Evolutionary conservation across 73 alveolate species (phyloP).

Genomic region (Tetrahymena elliotti): DNA sequence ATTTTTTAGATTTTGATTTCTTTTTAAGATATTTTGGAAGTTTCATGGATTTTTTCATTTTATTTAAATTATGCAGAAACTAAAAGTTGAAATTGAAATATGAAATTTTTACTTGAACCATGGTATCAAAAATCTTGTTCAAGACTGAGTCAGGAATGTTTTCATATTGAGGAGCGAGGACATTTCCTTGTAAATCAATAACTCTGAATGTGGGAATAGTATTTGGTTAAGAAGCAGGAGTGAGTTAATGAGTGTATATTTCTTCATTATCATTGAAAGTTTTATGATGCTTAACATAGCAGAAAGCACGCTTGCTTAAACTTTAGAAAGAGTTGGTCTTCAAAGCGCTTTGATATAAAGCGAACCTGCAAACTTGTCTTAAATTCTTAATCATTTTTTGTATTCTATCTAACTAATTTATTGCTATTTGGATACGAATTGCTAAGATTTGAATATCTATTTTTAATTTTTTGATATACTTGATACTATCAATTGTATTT

Average conservation of each 20-base stretch:
- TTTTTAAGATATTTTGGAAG: too few species aligned
- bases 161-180: slow-evolving; percentile 17
- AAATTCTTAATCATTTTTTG: not conserved
- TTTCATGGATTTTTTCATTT: too few species aligned
- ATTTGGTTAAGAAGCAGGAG: not conserved
- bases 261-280: slow-evolving; percentile 16
- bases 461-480: not conserved
- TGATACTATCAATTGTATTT: not conserved
- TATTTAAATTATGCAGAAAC: not conserved
- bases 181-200: slow-evolving; percentile 38
- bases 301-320: not conserved
- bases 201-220: slow-evolving; percentile 24
- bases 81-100: too few species aligned
- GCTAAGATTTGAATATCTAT: not conserved
- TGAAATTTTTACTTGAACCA: slow-evolving; percentile 7
- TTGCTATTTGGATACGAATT: not conserved
- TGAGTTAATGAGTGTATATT: slow-evolving; percentile 4
- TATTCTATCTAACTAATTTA: not conserved
- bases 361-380: not conserved
- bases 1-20: not conserved
- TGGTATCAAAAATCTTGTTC: slow-evolving; percentile 26
- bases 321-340: not conserved
- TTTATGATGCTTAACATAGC: not conserved
- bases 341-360: not conserved
- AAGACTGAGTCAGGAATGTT: slow-evolving; percentile 14